These are phyloP conservation scores for Tetrapisispora phaffii DNA, from an alignment of 805 yeast species.

Conservation along the genomic window DNA sequence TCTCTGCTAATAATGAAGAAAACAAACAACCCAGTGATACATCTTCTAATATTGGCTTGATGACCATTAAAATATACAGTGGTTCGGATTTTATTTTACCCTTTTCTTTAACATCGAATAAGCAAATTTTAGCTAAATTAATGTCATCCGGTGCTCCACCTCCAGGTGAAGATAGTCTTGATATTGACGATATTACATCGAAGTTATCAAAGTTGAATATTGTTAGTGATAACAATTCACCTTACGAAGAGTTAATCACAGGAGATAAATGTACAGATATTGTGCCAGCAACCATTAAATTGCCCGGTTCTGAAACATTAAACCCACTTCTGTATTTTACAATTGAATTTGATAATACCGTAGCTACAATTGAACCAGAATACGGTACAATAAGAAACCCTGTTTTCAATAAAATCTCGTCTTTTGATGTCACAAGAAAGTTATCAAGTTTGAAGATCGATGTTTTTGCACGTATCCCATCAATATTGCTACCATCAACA, in stretches of 20 bases:
- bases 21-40: not conserved
- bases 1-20: not conserved
- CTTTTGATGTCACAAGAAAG: constrained; percentile 72
- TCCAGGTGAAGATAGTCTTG: constrained; percentile 8
- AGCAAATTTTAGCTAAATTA: constrained; percentile 48
- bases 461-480: constrained; percentile 67
- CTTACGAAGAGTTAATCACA: constrained; percentile 26
- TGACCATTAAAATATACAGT: constrained; percentile 67
- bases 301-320: constrained; percentile 43
- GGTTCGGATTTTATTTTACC: constrained; percentile 62
- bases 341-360: constrained; percentile 88
- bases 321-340: constrained; percentile 75
- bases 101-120: constrained; percentile 52
- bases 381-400: constrained; percentile 69
- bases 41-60: constrained; percentile 41
- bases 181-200: constrained; percentile 15
- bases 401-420: constrained; percentile 76
- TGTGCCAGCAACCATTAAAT: constrained; percentile 43
- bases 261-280: constrained; percentile 22
- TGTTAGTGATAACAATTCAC: constrained; percentile 18
- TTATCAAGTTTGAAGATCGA: constrained; percentile 56
- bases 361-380: constrained; percentile 74
- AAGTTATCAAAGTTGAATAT: constrained; percentile 14
- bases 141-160: constrained; percentile 40
- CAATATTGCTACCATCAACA: constrained; percentile 40